Evolutionary conservation across 1,284 basidiomycete species (phyloP), one percentile per base, ranked within the genome.

Genomic region (Butyriboletus pseudospeciosus): DNA sequence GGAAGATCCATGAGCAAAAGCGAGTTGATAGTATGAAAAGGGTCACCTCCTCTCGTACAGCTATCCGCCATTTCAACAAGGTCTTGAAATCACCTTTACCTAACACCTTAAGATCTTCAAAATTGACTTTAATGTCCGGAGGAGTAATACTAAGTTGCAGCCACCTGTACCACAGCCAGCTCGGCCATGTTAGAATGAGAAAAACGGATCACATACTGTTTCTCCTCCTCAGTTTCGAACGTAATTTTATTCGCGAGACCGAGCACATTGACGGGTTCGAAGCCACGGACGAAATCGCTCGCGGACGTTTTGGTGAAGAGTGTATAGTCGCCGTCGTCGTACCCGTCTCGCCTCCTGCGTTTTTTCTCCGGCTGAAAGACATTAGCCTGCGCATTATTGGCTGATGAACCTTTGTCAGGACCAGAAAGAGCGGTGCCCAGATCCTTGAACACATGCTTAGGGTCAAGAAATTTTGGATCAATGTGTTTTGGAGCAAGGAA

Each of bases 281-380:
- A 59, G 50, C 76, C 75, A 28, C 79, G 76, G 57, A 98, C 75
- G 66, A 96, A 98, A 43, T 93, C 86, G 14, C 80, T 76, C 3
- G 87, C 92, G 17, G 81, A 70, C 25, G 84, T 75, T 53, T 84
- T 80, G 68, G 90, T 92, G 80, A 92, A 95, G 36, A 98, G 79
- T 2, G 85, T 97, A 71, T 94, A 92, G 70, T 98, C 90, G 43
- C 94, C 95, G 26, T 99, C 97, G 34, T 87, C 92, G 68, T 99
- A 99, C 64, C 97, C 97, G 51, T 96, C 93, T 68, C 97, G 86
- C 59, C 92, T 84, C 57, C 94, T 82, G 38, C 94, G 83, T 72
- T 94, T 95, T 79, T 98, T 99, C 73, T 98, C 95, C 1, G 97
- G 97, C 62, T 94, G 91, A 70, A 99, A 98, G 43, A 99, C 94